Base-by-base conservation (phyloP, 139 green algal species). In the Volvox africanus region DNA sequence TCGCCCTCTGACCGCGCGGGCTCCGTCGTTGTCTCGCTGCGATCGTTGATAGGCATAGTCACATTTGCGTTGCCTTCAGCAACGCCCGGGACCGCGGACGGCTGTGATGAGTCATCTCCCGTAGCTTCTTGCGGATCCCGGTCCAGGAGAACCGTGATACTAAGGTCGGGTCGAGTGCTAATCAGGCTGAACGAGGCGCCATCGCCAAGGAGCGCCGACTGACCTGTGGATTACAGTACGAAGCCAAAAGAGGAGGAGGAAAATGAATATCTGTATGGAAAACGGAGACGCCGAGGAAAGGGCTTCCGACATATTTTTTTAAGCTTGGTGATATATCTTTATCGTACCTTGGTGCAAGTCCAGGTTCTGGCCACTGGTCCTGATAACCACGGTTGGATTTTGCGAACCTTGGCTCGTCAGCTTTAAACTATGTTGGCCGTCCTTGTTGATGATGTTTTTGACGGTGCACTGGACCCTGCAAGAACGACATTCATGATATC, bases 111-210 rank as follows among this genome's bases (percentile, higher is more conserved):
- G 44, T 9, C 44, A 14, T 9, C 44, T 9, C 44, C 44, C 5
- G 44, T 5, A 55, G 44, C 44, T 55, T 3, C 16, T 82, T 22
- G 30, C 77, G 1, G 26, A 22, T 86, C 80, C 28, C 44, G 44
- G 44, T 55, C 44, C 65, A 82, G 22, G 5, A 61, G 18, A 3
- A 90, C 86, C 16, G 22, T 30, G 11, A 90, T 83, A 44, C n/a
- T n/a, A 24, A 90, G 50, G 44, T 90, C 86, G 6, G 86, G 86
- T 1, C 86, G 71, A 0, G 73, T 90, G 50, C 30, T 73, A 69
- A 90, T 83, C 1, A 90, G 50, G 30, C 30, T 77, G 30, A 90
- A 90, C 24, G n/a, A 22, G 14, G 82, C 86, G 12, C 86, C 86
- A n/a, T 75, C 44, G 11, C 30, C 6, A 9, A 89, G 85, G 13